These are phyloP conservation scores for Groenewaldozyma tartarivorans DNA, from an alignment of 805 yeast genomes.

Conservation along the genomic window DNA sequence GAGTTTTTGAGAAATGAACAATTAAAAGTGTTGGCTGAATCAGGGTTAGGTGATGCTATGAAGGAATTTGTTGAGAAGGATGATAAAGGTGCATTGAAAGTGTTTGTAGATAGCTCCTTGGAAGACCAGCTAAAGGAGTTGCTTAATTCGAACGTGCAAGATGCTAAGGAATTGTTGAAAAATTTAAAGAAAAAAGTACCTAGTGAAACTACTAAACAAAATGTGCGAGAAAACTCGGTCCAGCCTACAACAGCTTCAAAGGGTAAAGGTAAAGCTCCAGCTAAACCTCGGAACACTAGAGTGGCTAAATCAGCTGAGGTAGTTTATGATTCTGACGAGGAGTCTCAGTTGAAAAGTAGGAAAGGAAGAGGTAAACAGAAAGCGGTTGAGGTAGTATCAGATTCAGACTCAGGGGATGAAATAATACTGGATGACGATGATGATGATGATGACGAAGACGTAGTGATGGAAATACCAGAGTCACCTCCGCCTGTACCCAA, in stretches of 20 bases:
- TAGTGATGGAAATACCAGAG: background rate
- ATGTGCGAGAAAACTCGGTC: background rate
- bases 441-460: background rate
- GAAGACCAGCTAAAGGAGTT: conserved; percentile 19
- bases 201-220: background rate
- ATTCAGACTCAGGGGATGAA: no score
- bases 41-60: conserved; percentile 66
- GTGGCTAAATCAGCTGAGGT: background rate
- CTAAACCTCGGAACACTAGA: background rate
- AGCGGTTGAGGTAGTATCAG: background rate
- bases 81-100: conserved; percentile 59
- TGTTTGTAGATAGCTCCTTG: conserved; percentile 29
- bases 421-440: background rate
- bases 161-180: background rate
- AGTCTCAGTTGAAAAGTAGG: no score
- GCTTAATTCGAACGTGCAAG: conserved; percentile 3
- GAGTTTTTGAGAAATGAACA: conserved; percentile 53
- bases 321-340: background rate
- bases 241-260: background rate
- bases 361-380: background rate
- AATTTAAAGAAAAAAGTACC: background rate
- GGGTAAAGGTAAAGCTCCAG: background rate
- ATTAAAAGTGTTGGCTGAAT: conserved; percentile 61
- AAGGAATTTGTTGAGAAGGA: conserved; percentile 70
- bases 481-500: background rate